Percentiles rank a stretch among this genome's conserved stretches.
phyloP scores from a whole-genome alignment of 106 monocot genomes.

The Platanthera zijinensis region DNA sequence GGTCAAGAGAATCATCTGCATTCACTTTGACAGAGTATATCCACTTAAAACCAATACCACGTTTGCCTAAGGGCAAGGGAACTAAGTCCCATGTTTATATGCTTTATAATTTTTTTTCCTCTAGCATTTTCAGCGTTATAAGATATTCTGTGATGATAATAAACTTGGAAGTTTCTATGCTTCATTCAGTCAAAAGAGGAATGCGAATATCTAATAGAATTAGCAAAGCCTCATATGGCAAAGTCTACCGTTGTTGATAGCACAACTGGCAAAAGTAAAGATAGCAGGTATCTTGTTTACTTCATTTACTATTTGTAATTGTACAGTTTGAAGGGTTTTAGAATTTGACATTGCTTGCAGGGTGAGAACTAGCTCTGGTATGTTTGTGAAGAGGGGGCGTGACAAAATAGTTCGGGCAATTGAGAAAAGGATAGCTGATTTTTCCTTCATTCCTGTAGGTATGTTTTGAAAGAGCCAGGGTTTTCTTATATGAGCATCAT shows the following conservation, averaged over 20 bases:
- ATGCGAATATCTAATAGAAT: constrained; percentile 49
- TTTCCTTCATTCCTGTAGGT: constrained; percentile 61
- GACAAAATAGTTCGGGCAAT: constrained; percentile 46
- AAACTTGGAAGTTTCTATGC: constrained; percentile 6
- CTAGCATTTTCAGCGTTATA: not conserved
- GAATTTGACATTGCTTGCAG: constrained; percentile 16
- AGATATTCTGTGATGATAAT: not conserved
- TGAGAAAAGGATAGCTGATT: constrained; percentile 76
- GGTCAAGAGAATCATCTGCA: too few relatives aligned
- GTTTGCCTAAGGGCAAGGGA: too few relatives aligned
- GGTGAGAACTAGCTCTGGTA: constrained; percentile 66
- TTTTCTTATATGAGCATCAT: not conserved
- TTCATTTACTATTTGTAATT: constrained; percentile 8
- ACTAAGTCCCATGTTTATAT: not conserved
- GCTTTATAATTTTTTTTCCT: not conserved
- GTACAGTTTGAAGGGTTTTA: constrained; percentile 5
- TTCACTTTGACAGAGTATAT: too few relatives aligned
- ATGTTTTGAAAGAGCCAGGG: constrained; percentile 8
- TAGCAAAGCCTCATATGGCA: constrained; percentile 49
- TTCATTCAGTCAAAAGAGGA: constrained; percentile 54
- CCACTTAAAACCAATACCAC: too few relatives aligned
- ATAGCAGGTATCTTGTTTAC: constrained; percentile 44
- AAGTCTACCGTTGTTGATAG: constrained; percentile 68
- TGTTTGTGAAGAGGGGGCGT: constrained; percentile 54
- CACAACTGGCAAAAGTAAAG: constrained; percentile 55